phyloP scores from a whole-genome alignment of 345 rosid species.

The Dipteronia sinensis region DNA sequence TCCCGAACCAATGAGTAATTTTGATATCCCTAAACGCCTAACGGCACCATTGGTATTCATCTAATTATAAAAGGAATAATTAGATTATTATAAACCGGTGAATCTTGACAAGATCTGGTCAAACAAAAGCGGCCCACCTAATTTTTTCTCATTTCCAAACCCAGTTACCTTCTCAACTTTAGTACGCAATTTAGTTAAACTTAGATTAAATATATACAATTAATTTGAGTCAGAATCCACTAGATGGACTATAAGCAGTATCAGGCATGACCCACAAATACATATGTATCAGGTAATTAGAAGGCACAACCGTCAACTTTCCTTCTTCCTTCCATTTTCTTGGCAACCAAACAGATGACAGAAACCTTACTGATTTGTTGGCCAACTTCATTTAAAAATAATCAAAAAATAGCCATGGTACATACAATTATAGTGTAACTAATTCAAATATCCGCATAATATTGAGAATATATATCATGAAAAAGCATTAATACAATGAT shows the following conservation, averaged over 20 bases:
- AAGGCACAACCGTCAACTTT: background rate
- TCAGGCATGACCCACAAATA: background rate
- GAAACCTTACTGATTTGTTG: background rate
- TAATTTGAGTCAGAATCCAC: slow-evolving; percentile 17
- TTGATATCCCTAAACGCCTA: too few relatives aligned
- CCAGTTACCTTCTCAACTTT: slow-evolving; percentile 1
- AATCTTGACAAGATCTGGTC: slow-evolving; percentile 2
- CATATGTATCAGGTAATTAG: background rate
- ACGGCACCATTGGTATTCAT: too few relatives aligned
- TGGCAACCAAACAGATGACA: slow-evolving; percentile 1
- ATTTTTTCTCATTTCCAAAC: background rate
- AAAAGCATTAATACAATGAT: background rate
- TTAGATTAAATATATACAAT: background rate
- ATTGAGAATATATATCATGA: background rate
- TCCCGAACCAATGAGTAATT: too few relatives aligned
- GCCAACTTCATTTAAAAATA: background rate
- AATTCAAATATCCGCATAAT: background rate
- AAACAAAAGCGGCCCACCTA: slow-evolving; percentile 19
- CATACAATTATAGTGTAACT: background rate
- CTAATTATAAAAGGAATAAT: too few relatives aligned
- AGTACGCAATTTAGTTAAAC: slow-evolving; percentile 16
- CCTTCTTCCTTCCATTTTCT: background rate
- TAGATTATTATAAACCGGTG: background rate
- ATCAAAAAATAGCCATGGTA: background rate
- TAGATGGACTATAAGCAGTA: background rate